A percentile compares a stretch with the other conserved stretches of the same genome.
phyloP scores from a whole-genome alignment of 768 basidiomycete genomes.

The Pulveroboletus sp. region DNA sequence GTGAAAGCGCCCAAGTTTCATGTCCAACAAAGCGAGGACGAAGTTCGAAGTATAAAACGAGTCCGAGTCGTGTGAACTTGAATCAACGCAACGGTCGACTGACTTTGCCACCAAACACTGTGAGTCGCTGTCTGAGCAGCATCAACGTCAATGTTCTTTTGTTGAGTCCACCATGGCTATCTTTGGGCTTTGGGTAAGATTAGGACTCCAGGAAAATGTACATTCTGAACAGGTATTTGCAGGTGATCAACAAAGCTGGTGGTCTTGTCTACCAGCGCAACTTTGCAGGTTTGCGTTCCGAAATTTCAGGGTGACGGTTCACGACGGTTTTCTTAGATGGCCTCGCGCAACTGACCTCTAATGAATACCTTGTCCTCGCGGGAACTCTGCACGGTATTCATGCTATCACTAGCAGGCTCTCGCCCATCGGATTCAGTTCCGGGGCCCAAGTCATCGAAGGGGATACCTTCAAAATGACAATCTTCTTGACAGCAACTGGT shows the following conservation, averaged over 20 bases:
- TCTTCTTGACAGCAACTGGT: conserved; percentile 91
- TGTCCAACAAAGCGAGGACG: conserved; percentile 1
- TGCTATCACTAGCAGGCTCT: conserved; percentile 92
- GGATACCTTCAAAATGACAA: conserved; percentile 92
- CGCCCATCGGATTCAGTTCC: conserved; percentile 76
- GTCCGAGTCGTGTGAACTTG: conserved; percentile 15
- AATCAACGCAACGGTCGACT: no score
- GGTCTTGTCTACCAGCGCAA: conserved; percentile 92
- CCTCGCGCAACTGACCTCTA: conserved; percentile 85
- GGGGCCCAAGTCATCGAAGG: conserved; percentile 95
- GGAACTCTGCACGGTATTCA: conserved; percentile 97
- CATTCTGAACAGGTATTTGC: conserved; percentile 13
- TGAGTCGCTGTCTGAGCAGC: no score
- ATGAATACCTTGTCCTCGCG: conserved; percentile 93
- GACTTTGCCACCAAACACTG: no score
- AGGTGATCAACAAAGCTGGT: conserved; percentile 98
- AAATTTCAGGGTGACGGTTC: background rate
- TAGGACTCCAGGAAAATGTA: background rate
- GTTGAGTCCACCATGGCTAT: conserved; percentile 55
- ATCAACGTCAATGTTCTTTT: background rate
- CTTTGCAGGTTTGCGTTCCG: conserved; percentile 65
- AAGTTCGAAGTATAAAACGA: background rate
- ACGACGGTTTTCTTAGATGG: conserved; percentile 57
- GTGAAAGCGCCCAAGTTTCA: conserved; percentile 13
- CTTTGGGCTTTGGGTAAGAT: conserved; percentile 74